These are phyloP conservation scores for Epichloe brachyelytri DNA, from an alignment of 2,329 filamentous ascomycete species.

Conservation along the genomic window DNA sequence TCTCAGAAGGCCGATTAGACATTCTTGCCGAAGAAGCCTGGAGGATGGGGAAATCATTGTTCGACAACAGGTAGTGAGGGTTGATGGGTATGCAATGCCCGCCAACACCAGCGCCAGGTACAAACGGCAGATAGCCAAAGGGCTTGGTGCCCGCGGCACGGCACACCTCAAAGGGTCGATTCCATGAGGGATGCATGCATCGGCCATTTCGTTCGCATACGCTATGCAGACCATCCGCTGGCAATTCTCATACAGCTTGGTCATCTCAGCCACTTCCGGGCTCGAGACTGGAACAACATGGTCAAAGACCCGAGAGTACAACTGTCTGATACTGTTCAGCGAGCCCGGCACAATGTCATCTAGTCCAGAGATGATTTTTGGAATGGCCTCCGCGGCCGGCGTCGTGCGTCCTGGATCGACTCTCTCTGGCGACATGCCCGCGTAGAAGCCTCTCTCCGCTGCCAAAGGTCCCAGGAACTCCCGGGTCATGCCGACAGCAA, in stretches of 20 bases:
- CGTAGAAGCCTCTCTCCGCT: constrained; percentile 26
- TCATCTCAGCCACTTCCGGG: constrained; percentile 45
- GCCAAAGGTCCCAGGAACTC: constrained; percentile 33
- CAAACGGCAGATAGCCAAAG: constrained; percentile 37
- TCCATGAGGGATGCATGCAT: constrained; percentile 30
- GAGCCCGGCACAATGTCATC: constrained; percentile 33
- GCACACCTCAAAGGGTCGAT: constrained; percentile 39
- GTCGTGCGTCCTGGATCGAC: constrained; percentile 37
- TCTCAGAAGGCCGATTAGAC: constrained; percentile 26
- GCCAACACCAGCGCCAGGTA: constrained; percentile 36
- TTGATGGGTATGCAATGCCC: constrained; percentile 46
- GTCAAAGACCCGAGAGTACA: constrained; percentile 36
- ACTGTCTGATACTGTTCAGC: constrained; percentile 25
- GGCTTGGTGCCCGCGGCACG: constrained; percentile 36
- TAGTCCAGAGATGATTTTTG: constrained; percentile 41
- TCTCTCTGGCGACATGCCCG: constrained; percentile 38
- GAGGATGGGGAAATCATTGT: constrained; percentile 33
- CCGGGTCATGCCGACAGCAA: constrained; percentile 42
- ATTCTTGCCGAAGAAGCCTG: constrained; percentile 30
- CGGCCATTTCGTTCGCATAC: constrained; percentile 43
- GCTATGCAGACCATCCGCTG: constrained; percentile 42
- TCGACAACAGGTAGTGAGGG: constrained; percentile 38
- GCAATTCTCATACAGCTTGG: constrained; percentile 46
- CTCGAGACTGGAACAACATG: constrained; percentile 33
- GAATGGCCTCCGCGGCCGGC: constrained; percentile 29